Base-by-base conservation (phyloP, 306 rosid species). In the Prosopis cineraria region DNA sequence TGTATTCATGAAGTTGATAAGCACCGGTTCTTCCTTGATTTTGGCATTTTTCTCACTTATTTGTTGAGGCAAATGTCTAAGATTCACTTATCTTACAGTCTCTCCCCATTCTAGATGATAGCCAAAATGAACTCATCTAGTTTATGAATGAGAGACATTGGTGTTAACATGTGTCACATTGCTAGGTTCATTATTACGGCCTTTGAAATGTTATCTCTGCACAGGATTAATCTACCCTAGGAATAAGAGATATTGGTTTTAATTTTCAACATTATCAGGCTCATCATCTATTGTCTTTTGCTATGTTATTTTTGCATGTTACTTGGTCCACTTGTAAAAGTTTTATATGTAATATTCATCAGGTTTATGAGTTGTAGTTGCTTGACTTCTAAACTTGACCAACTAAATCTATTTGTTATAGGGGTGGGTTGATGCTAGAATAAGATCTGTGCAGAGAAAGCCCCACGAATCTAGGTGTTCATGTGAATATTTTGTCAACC, bases 371-470 rank as follows among this genome's bases (percentile, higher is more conserved):
- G 58, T 29, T 45, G 50, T 76, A 43, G 75, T 25, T 64, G 68
- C 82, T 50, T 27, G 45, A 69, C 10, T 33, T 12, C 40, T 43
- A 58, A 68, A 52, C 60, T 45, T 72, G 62, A 68, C 33, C 34
- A 50, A 52, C 52, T 47, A 16, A 6, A 34, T 70, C 11, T 47
- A 60, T 62, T 70, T 22, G 11, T 48, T 81, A 19, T 39, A 94
- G 98, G 92, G 83, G 20, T 88, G 92, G 95, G 16, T 59, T 22
- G 98, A 94, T 89, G 97, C 92, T 73, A 88, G 81, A 90, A 89
- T 94, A 83, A 90, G 92, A 70, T 94, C 97, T 33, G 83, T 94
- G 3, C 90, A 89, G 80, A 87, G 98, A 84, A 90, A 78, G 81
- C 95, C 92, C 29, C 98, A 94, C 69, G 91, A 80, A 47, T 68